Conservation (phyloP, 495 filamentous ascomycete genomes). For the Tuber indicum region DNA sequence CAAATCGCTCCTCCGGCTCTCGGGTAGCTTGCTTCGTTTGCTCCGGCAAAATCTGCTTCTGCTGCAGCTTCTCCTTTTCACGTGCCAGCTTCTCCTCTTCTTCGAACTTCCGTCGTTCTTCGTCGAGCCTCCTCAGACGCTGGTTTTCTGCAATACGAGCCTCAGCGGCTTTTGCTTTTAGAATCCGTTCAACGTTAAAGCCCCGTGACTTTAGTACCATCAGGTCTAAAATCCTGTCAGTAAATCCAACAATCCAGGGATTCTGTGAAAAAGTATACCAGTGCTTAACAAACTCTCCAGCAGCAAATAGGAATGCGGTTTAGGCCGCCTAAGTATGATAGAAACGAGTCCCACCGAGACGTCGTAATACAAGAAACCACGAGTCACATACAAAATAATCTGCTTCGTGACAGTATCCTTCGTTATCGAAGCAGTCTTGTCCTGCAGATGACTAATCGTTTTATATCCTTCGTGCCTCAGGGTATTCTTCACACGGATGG, state of each 20-base stretch:
- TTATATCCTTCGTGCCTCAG: conserved; percentile 51
- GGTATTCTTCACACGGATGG: conserved; percentile 65
- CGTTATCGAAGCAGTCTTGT: conserved; percentile 34
- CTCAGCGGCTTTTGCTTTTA: conserved; percentile 76
- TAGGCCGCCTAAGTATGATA: conserved; percentile 72
- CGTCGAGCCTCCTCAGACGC: conserved; percentile 66
- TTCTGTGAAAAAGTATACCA: conserved; percentile 16
- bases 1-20: conserved; percentile 34
- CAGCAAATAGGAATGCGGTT: conserved; percentile 74
- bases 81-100: conserved; percentile 51
- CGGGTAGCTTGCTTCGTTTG: conserved; percentile 43
- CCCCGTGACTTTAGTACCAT: conserved; percentile 70
- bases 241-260: neutral
- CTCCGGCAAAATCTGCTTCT: conserved; percentile 39
- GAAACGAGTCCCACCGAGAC: conserved; percentile 76
- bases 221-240: conserved; percentile 51
- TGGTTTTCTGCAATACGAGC: conserved; percentile 76
- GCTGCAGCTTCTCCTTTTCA: conserved; percentile 45
- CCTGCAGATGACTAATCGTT: conserved; percentile 24
- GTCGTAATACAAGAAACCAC: conserved; percentile 71
- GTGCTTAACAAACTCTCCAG: conserved; percentile 80
- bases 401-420: conserved; percentile 36
- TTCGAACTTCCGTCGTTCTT: conserved; percentile 59
- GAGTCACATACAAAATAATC: conserved; percentile 55
- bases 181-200: conserved; percentile 90